Conservation (phyloP, 805 yeast genomes). For the Pichia heedii region DNA sequence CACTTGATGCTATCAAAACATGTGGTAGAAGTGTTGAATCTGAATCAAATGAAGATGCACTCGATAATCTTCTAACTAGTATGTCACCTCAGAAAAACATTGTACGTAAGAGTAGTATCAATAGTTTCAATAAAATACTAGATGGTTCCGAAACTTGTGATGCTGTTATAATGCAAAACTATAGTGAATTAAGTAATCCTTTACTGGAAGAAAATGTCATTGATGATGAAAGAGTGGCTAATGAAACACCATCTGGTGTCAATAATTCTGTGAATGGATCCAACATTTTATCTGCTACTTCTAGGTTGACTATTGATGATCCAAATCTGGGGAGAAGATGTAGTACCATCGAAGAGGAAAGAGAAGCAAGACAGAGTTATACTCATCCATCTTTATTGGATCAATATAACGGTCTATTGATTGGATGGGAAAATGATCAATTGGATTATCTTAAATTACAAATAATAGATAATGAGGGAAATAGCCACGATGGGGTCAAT, state of each 20-base stretch:
- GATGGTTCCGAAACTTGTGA: conserved; percentile 13
- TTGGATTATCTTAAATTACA: conserved; percentile 33
- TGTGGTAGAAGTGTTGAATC: conserved; percentile 26
- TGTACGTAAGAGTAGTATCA: conserved; percentile 8
- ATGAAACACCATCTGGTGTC: not conserved
- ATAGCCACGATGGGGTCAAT: not conserved
- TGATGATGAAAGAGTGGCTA: not conserved
- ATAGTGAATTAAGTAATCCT: conserved; percentile 1
- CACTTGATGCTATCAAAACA: conserved; percentile 46
- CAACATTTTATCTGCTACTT: not conserved
- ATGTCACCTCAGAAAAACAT: conserved; percentile 2
- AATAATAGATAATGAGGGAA: not conserved
- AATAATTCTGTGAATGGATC: not conserved
- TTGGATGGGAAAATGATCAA: conserved; percentile 46
- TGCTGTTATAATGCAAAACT: conserved; percentile 10
- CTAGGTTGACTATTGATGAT: not conserved
- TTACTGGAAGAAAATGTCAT: not conserved
- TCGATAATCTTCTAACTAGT: conserved; percentile 10
- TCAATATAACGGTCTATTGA: conserved; percentile 46
- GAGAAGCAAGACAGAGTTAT: conserved; percentile 43
- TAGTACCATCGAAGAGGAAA: conserved; percentile 48
- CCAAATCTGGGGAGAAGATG: conserved; percentile 23
- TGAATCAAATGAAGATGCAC: conserved; percentile 13
- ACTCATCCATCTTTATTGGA: conserved; percentile 40
- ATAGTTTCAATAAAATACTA: conserved; percentile 8